These are phyloP conservation scores for Amanita rimosa DNA, from an alignment of 768 basidiomycete genomes.

Conservation along the genomic window DNA sequence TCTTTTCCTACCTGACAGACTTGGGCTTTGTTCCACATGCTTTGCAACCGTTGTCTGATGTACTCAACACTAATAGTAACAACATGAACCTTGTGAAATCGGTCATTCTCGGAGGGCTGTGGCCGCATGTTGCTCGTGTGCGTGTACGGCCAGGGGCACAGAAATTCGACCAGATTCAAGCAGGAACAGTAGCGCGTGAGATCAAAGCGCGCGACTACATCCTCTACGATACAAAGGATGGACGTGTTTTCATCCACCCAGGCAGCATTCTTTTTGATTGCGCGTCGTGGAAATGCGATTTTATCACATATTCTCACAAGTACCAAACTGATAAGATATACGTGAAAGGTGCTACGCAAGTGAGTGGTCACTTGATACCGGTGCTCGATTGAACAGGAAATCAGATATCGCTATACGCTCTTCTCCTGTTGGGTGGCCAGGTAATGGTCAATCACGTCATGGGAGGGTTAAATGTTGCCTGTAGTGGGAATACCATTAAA, in stretches of 20 bases:
- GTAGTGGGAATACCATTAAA: conserved; percentile 41
- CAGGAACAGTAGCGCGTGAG: conserved; percentile 76
- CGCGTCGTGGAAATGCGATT: conserved; percentile 64
- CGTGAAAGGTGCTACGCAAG: conserved; percentile 81
- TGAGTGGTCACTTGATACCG: conserved; percentile 17
- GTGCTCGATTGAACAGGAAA: background rate
- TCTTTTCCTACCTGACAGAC: conserved; percentile 54
- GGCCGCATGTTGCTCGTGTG: conserved; percentile 74
- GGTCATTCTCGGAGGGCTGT: conserved; percentile 77
- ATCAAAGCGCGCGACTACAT: conserved; percentile 79
- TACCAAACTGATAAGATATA: conserved; percentile 77
- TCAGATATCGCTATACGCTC: conserved; percentile 79
- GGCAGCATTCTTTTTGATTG: conserved; percentile 68
- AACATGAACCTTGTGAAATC: conserved; percentile 75
- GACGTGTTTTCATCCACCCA: conserved; percentile 76
- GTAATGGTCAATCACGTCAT: conserved; percentile 71
- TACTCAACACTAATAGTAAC: conserved; percentile 52
- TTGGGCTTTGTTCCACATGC: conserved; percentile 55
- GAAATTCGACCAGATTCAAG: conserved; percentile 79
- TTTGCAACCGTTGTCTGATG: conserved; percentile 31
- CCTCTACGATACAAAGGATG: conserved; percentile 58
- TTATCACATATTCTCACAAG: conserved; percentile 78
- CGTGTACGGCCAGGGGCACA: conserved; percentile 61
- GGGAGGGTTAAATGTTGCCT: conserved; percentile 61
- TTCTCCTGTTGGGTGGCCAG: conserved; percentile 76